Percentiles rank a stretch among this genome's conserved stretches.
Conservation (phyloP, 371 early-diverging fungal genomes). For the Mortierella sp. region DNA sequence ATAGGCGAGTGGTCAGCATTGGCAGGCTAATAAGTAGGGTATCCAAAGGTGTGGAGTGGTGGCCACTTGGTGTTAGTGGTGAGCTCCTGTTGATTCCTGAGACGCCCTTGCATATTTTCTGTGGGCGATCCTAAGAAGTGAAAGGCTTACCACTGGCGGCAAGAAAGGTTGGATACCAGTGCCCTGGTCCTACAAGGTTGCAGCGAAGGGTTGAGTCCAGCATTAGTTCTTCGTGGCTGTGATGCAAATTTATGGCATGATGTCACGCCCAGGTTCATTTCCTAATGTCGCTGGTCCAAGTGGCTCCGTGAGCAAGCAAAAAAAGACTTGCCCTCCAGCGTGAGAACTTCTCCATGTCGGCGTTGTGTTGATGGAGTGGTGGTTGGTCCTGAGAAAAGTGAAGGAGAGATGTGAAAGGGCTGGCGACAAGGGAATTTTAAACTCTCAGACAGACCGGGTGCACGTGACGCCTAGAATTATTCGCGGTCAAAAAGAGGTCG, state of each 20-base stretch:
- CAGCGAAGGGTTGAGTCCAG: background rate
- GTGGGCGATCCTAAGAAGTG: background rate
- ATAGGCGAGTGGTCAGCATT: slow-evolving; percentile 46
- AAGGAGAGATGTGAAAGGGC: background rate
- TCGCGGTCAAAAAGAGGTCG: too few relatives aligned
- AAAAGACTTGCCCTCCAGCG: slow-evolving; percentile 72
- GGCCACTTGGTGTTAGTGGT: background rate
- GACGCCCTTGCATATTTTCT: background rate
- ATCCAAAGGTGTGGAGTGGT: background rate
- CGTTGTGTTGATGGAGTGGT: slow-evolving; percentile 10
- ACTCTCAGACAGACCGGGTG: background rate
- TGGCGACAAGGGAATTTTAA: background rate
- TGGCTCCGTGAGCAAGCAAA: background rate
- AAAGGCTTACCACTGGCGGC: slow-evolving; percentile 75
- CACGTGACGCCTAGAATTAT: too few relatives aligned
- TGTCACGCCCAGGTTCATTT: background rate
- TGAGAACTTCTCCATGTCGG: slow-evolving; percentile 75
- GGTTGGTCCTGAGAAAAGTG: background rate
- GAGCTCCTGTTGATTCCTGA: background rate
- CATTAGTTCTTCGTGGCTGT: background rate
- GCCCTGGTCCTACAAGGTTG: slow-evolving; percentile 72
- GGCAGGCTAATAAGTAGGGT: slow-evolving; percentile 50
- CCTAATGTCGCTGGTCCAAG: background rate
- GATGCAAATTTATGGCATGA: background rate
- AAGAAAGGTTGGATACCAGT: slow-evolving; percentile 94